Evolutionary conservation across 352 stramenopile genomes (phyloP).

Genomic region (Globisporangium viniferum): DNA sequence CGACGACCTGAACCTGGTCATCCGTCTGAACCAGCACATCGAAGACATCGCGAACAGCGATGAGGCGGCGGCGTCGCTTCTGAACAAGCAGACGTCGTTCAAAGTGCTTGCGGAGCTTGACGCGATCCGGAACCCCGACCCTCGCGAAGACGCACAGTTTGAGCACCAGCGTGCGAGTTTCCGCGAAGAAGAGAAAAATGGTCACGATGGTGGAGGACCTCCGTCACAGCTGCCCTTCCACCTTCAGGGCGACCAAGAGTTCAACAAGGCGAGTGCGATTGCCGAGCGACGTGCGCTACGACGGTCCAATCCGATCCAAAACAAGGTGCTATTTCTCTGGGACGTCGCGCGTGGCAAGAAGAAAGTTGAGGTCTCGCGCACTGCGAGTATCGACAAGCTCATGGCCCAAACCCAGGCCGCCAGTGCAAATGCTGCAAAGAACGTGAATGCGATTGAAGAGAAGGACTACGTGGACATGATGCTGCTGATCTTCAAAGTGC

Average conservation of each 20-base stretch:
- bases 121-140: conserved; percentile 35
- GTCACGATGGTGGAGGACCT: no score
- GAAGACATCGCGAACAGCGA: conserved; percentile 31
- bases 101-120: conserved; percentile 67
- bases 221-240: conserved; percentile 63
- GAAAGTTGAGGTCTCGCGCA: conserved; percentile 19
- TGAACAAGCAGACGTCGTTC: conserved; percentile 55
- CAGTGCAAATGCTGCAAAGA: background rate
- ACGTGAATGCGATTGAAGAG: conserved; percentile 39
- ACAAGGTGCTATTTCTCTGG: conserved; percentile 63
- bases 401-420: conserved; percentile 6
- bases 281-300: conserved; percentile 49
- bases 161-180: conserved; percentile 57
- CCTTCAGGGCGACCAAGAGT: conserved; percentile 61
- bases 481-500: conserved; percentile 77
- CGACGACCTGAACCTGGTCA: conserved; percentile 67
- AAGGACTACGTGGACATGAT: conserved; percentile 68
- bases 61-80: conserved; percentile 20
- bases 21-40: conserved; percentile 71
- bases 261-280: conserved; percentile 63
- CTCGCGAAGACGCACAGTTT: conserved; percentile 56
- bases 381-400: background rate
- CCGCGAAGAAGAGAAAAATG: conserved; percentile 7
- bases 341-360: conserved; percentile 49
- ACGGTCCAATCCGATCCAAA: conserved; percentile 39